These are phyloP conservation scores for Aspergillus ellipticus DNA, from an alignment of 495 filamentous ascomycete genomes.

Conservation along the genomic window DNA sequence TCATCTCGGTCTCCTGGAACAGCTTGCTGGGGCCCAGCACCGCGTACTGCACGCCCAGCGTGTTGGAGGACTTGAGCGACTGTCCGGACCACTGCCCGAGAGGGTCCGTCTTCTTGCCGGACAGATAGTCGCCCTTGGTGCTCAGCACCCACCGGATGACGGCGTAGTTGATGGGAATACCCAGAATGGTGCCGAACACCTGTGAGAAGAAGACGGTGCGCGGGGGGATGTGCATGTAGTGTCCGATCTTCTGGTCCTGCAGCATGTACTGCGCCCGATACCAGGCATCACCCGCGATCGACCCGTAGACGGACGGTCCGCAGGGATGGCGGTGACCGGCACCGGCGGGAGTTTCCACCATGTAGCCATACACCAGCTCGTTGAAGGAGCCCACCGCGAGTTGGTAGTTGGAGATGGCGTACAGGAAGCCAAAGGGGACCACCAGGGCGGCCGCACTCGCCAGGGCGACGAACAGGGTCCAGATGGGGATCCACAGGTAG, in stretches of 20 bases:
- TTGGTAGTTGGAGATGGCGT: constrained; percentile 53
- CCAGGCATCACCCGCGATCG: constrained; percentile 49
- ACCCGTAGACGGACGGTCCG: constrained; percentile 50
- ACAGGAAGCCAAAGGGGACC: constrained; percentile 52
- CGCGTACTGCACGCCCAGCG: constrained; percentile 52
- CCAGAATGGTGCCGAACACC: constrained; percentile 40
- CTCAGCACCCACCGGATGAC: constrained; percentile 46
- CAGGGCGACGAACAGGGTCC: constrained; percentile 53
- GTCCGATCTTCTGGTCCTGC: constrained; percentile 46
- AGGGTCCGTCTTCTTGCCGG: constrained; percentile 46
- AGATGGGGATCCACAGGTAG: constrained; percentile 54
- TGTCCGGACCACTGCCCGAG: constrained; percentile 58
- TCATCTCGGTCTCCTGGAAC: constrained; percentile 47
- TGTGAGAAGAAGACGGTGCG: constrained; percentile 42
- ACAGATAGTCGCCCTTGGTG: constrained; percentile 51
- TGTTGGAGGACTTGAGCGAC: constrained; percentile 38
- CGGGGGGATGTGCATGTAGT: constrained; percentile 47
- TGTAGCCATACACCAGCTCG: constrained; percentile 54
- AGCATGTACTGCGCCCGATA: constrained; percentile 51
- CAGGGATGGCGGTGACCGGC: constrained; percentile 45
- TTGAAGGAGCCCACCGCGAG: constrained; percentile 52
- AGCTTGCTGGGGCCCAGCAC: constrained; percentile 51
- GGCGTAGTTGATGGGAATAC: constrained; percentile 41
- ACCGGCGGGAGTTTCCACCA: constrained; percentile 47
- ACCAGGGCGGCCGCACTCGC: constrained; percentile 48